These are phyloP conservation scores for Colletotrichum ledebouriae DNA, from an alignment of 2,329 filamentous ascomycete species.

Conservation along the genomic window DNA sequence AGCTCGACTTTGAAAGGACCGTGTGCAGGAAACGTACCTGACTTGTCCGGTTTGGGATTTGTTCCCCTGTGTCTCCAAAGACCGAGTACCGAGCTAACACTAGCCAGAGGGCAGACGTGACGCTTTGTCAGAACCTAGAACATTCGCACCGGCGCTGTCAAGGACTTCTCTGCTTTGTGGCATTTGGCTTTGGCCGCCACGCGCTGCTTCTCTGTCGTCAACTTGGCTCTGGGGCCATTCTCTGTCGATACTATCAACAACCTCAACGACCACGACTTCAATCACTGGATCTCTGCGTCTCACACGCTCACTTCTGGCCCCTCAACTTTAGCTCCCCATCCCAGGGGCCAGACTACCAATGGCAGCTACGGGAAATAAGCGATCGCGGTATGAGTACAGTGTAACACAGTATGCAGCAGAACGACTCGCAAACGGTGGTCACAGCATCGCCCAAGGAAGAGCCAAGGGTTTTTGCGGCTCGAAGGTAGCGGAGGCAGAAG, in stretches of 20 bases:
- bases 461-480: conserved; percentile 12
- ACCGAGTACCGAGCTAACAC: conserved; percentile 32
- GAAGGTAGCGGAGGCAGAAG: not conserved
- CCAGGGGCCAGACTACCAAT: conserved; percentile 22
- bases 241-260: conserved; percentile 19
- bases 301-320: conserved; percentile 18
- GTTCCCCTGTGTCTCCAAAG: conserved; percentile 26
- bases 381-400: conserved; percentile 19
- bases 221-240: conserved; percentile 9
- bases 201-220: conserved; percentile 4
- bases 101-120: conserved; percentile 22
- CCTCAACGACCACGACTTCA: conserved; percentile 8
- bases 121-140: conserved; percentile 32
- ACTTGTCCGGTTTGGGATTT: conserved; percentile 35
- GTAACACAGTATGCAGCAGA: conserved; percentile 7
- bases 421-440: conserved; percentile 17
- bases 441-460: conserved; percentile 7
- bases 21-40: conserved; percentile 31
- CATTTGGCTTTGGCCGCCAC: conserved; percentile 7
- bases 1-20: conserved; percentile 7
- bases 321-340: conserved; percentile 34
- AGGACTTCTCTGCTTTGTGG: conserved; percentile 19
- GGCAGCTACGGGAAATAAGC: conserved; percentile 32
- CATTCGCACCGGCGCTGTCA: conserved; percentile 34
- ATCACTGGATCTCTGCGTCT: conserved; percentile 10